Percentiles rank a stretch among this genome's conserved stretches.
These are phyloP conservation scores for Rhizopus microsporus DNA, from an alignment of 371 early-diverging fungal genomes.

Conservation along the genomic window DNA sequence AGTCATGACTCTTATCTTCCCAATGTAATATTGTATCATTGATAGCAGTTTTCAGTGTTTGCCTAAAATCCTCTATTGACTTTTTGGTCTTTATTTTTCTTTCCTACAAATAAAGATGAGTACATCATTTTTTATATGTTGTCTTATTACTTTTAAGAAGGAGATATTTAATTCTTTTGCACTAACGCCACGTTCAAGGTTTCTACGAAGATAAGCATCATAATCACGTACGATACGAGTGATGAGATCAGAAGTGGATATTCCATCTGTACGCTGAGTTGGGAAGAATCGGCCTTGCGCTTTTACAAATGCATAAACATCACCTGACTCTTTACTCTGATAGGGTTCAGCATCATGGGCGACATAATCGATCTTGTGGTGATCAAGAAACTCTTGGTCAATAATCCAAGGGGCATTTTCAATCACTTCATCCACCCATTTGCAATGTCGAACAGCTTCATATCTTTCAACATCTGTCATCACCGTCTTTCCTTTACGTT, in stretches of 20 bases:
- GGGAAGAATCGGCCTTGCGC: slow-evolving; percentile 86
- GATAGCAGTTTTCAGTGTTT: slow-evolving; percentile 66
- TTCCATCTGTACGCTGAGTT: slow-evolving; percentile 91
- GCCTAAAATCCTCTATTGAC: slow-evolving; percentile 61
- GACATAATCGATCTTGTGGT: slow-evolving; percentile 95
- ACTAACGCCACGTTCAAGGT: slow-evolving; percentile 90
- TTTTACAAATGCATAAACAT: slow-evolving; percentile 96
- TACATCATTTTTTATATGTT: not conserved
- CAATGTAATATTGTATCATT: slow-evolving; percentile 62
- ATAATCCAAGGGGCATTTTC: slow-evolving; percentile 91
- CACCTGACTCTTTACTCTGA: slow-evolving; percentile 73
- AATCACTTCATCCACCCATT: slow-evolving; percentile 96
- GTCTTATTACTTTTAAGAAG: slow-evolving; percentile 71
- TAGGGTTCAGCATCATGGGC: slow-evolving; percentile 98
- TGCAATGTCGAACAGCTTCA: slow-evolving; percentile 91
- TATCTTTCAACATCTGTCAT: slow-evolving; percentile 87
- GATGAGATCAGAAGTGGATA: slow-evolving; percentile 94
- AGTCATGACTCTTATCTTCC: slow-evolving; percentile 72
- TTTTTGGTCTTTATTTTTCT: slow-evolving; percentile 75
- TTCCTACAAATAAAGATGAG: slow-evolving; percentile 38
- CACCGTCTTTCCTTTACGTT: slow-evolving; percentile 92
- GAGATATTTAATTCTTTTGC: slow-evolving; percentile 91
- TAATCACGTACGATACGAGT: slow-evolving; percentile 96
- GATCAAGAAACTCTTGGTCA: slow-evolving; percentile 84
- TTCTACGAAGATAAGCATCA: slow-evolving; percentile 90